Evolutionary conservation across 1,284 basidiomycete species (phyloP).

Genomic region (Apiotrichum sp.): DNA sequence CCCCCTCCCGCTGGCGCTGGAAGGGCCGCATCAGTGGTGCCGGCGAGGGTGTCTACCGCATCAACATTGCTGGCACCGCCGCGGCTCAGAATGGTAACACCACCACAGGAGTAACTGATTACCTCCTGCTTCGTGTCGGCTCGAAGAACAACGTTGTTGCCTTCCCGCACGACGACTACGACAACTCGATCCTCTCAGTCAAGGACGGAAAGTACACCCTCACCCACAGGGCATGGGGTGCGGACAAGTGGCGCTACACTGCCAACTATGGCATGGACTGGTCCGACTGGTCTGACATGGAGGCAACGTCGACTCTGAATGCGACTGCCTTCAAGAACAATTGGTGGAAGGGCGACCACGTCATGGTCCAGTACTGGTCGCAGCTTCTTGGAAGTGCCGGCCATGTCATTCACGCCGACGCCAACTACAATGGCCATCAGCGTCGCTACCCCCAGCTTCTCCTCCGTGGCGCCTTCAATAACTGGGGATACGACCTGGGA

Average conservation of each 20-base stretch:
- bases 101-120: constrained; percentile 53
- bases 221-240: constrained; percentile 72
- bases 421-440: constrained; percentile 53
- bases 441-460: constrained; percentile 79
- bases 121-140: constrained; percentile 73
- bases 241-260: constrained; percentile 79
- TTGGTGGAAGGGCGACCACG: constrained; percentile 77
- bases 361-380: constrained; percentile 85
- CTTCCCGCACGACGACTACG: constrained; percentile 67
- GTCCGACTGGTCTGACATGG: constrained; percentile 70
- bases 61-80: constrained; percentile 48
- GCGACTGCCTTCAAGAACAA: constrained; percentile 55
- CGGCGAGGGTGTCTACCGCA: constrained; percentile 17
- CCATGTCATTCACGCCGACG: constrained; percentile 70
- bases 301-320: constrained; percentile 63
- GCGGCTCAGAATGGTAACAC: constrained; percentile 14
- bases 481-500: constrained; percentile 83
- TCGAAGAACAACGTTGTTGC: constrained; percentile 67
- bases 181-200: constrained; percentile 56
- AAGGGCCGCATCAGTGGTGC: constrained; percentile 62
- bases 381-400: constrained; percentile 57
- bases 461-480: constrained; percentile 78
- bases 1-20: constrained; percentile 63
- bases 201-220: constrained; percentile 63
- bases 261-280: constrained; percentile 80